Conservation (phyloP, 1,284 basidiomycete species). For the Ustilago esculenta region DNA sequence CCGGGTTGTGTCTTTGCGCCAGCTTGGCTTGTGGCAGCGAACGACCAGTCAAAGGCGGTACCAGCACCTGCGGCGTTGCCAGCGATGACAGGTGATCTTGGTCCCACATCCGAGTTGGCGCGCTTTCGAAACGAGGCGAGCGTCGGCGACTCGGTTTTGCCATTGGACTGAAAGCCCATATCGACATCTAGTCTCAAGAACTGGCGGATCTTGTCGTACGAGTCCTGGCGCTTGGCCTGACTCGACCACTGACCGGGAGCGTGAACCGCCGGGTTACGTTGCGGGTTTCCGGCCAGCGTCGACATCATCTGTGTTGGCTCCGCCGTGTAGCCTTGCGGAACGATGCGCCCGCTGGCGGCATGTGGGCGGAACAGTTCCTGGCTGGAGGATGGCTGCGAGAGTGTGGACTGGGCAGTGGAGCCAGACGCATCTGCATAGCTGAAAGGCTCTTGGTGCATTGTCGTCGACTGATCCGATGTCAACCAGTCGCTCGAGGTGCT, state of each 20-base stretch:
- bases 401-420: slow-evolving; percentile 4
- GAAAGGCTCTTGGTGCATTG: slow-evolving; percentile 21
- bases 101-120: slow-evolving; percentile 52
- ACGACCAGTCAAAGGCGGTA: slow-evolving; percentile 42
- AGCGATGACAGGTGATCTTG: slow-evolving; percentile 38
- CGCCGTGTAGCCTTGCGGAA: slow-evolving; percentile 28
- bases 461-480: slow-evolving; percentile 4
- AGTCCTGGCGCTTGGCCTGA: slow-evolving; percentile 54
- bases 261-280: slow-evolving; percentile 12
- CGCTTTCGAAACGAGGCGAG: slow-evolving; percentile 45
- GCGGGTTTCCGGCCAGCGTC: slow-evolving; percentile 22
- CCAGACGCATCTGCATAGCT: slow-evolving; percentile 19
- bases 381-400: slow-evolving; percentile 4
- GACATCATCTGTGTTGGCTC: slow-evolving; percentile 37
- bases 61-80: slow-evolving; percentile 16
- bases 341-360: slow-evolving; percentile 26
- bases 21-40: slow-evolving; percentile 15
- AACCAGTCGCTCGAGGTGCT: slow-evolving; percentile 17
- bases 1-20: slow-evolving; percentile 9
- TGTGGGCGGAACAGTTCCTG: slow-evolving; percentile 22
- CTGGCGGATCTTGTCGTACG: slow-evolving; percentile 55
- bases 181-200: slow-evolving; percentile 56
- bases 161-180: slow-evolving; percentile 49
- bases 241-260: slow-evolving; percentile 46
- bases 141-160: slow-evolving; percentile 47